phyloP scores from a whole-genome alignment of 2,329 filamentous ascomycete species.

The Calonectria montana region DNA sequence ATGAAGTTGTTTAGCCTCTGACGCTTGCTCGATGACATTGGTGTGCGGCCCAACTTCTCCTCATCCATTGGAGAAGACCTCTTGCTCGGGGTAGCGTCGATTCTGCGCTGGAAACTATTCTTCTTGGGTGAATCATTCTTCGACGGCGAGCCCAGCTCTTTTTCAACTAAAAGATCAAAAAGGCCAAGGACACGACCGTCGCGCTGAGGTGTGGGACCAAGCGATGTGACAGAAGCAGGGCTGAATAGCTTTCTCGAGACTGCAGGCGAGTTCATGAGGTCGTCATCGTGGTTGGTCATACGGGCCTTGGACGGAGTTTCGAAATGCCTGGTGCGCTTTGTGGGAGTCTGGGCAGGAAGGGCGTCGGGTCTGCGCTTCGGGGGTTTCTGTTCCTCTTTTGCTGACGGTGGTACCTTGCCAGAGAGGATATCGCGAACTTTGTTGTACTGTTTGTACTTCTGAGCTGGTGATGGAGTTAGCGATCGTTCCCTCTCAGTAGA shows the following conservation, averaged over 20 bases:
- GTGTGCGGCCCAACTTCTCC: constrained; percentile 58
- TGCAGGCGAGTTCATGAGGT: constrained; percentile 66
- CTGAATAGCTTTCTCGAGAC: constrained; percentile 70
- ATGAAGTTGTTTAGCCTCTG: constrained; percentile 72
- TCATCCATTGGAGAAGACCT: constrained; percentile 46
- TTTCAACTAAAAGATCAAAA: constrained; percentile 75
- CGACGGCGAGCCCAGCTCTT: constrained; percentile 62
- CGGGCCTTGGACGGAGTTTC: constrained; percentile 60
- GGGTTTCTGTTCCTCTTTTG: constrained; percentile 50
- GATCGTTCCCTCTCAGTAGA: neutral
- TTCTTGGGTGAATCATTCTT: constrained; percentile 48
- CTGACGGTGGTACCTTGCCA: constrained; percentile 60
- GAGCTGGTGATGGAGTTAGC: constrained; percentile 56
- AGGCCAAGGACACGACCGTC: constrained; percentile 82
- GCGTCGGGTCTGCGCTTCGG: constrained; percentile 57
- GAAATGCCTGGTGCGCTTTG: constrained; percentile 60
- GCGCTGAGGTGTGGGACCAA: constrained; percentile 84
- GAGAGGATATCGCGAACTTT: constrained; percentile 69
- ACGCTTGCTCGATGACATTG: constrained; percentile 69
- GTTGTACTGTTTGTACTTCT: constrained; percentile 83
- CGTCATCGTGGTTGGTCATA: constrained; percentile 48
- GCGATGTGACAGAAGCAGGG: constrained; percentile 66
- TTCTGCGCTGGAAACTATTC: constrained; percentile 25
- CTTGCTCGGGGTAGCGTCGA: constrained; percentile 61
- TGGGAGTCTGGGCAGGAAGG: constrained; percentile 56